Evolutionary conservation across 805 yeast genomes (phyloP).

Genomic region (Cyberlindnera petersonii): DNA sequence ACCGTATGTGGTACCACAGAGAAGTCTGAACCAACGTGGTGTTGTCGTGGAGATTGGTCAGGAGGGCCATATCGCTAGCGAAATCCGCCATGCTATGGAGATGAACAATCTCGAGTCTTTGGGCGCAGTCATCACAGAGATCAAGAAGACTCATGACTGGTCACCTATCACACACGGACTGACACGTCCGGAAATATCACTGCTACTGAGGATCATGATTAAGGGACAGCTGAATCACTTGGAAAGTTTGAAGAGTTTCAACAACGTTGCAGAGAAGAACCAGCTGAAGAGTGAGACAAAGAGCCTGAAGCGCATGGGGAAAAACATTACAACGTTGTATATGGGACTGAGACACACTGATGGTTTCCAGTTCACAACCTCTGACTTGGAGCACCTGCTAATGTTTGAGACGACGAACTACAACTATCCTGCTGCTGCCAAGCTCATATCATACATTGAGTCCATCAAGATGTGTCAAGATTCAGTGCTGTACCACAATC

Average conservation of each 20-base stretch:
- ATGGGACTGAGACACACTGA: conserved; percentile 1
- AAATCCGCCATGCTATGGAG: conserved; percentile 6
- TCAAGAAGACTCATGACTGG: conserved; percentile 7
- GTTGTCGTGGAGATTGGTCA: not conserved
- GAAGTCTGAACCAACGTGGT: not conserved
- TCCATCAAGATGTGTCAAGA: not conserved
- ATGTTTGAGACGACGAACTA: conserved; percentile 3
- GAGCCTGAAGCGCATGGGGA: not conserved
- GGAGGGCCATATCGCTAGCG: not conserved
- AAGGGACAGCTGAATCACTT: conserved; percentile 1
- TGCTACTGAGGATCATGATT: conserved; percentile 7
- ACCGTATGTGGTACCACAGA: conserved; percentile 1
- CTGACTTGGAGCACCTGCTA: conserved; percentile 8
- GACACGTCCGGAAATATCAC: conserved; percentile 13
- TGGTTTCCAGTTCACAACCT: conserved; percentile 8
- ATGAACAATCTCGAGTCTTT: conserved; percentile 2
- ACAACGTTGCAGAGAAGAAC: conserved; percentile 4
- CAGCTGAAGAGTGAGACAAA: conserved; percentile 1
- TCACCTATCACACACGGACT: conserved; percentile 2
- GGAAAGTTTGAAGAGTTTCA: conserved; percentile 1
- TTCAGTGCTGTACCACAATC: conserved; percentile 17
- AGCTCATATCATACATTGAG: conserved; percentile 9
- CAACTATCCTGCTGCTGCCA: conserved; percentile 10
- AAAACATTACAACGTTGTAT: conserved; percentile 4
- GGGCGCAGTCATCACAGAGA: not conserved